Conservation (phyloP, 495 filamentous ascomycete genomes). For the Bryoglossum gracile region DNA sequence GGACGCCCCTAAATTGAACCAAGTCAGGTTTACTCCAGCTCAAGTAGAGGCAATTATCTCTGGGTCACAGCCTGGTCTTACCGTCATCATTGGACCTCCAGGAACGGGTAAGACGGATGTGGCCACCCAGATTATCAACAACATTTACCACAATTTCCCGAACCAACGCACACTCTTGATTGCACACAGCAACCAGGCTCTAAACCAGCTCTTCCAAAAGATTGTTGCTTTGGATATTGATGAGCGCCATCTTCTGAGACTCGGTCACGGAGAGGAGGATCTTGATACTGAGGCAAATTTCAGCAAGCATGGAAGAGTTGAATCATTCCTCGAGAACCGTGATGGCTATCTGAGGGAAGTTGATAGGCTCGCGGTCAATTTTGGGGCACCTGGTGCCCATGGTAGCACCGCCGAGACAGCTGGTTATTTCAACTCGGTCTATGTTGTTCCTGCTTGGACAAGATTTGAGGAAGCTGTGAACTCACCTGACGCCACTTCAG, state of each 20-base stretch:
- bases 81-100: conserved; percentile 89
- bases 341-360: conserved; percentile 75
- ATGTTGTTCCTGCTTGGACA: conserved; percentile 80
- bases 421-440: conserved; percentile 90
- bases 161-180: conserved; percentile 85
- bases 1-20: conserved; percentile 78
- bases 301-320: conserved; percentile 91
- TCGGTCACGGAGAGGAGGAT: conserved; percentile 94
- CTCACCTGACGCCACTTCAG: conserved; percentile 42
- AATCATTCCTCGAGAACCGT: conserved; percentile 90
- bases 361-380: conserved; percentile 70
- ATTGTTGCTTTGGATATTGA: conserved; percentile 93
- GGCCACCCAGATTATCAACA: conserved; percentile 96
- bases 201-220: conserved; percentile 99
- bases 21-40: conserved; percentile 79
- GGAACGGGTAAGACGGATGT: conserved; percentile 99
- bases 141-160: conserved; percentile 97
- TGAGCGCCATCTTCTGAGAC: conserved; percentile 82
- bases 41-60: conserved; percentile 92
- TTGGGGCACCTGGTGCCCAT: conserved; percentile 84
- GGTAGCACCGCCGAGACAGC: conserved; percentile 95
- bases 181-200: conserved; percentile 94
- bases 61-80: conserved; percentile 89
- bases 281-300: conserved; percentile 79
- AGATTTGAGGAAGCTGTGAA: conserved; percentile 65